These are phyloP conservation scores for Babesia sp. DNA, from an alignment of 169 alveolate genomes.

Conservation along the genomic window DNA sequence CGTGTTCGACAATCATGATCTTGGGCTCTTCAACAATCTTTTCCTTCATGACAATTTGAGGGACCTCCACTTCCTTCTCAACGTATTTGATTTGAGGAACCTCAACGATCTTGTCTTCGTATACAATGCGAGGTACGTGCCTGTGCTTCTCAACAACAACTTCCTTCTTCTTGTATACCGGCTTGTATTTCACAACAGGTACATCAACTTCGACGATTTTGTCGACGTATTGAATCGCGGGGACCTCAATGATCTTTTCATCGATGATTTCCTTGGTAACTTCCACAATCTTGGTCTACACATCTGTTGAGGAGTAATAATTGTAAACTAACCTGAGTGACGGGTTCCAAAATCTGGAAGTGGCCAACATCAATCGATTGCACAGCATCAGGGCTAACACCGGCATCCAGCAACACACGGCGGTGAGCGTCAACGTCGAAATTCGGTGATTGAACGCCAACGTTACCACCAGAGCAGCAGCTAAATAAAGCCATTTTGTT, in stretches of 20 bases:
- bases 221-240: slow-evolving; percentile 82
- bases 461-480: slow-evolving; percentile 54
- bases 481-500: slow-evolving; percentile 29
- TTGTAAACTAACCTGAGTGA: slow-evolving; percentile 51
- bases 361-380: slow-evolving; percentile 57
- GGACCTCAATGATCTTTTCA: slow-evolving; percentile 82
- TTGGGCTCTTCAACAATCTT: slow-evolving; percentile 77
- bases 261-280: slow-evolving; percentile 75
- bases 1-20: slow-evolving; percentile 81
- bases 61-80: slow-evolving; percentile 83
- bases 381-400: slow-evolving; percentile 48
- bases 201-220: slow-evolving; percentile 78
- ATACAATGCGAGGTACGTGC: slow-evolving; percentile 76
- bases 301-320: neutral
- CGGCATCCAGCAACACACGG: slow-evolving; percentile 57
- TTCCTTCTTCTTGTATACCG: slow-evolving; percentile 76
- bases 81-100: slow-evolving; percentile 82
- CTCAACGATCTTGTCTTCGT: slow-evolving; percentile 82
- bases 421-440: slow-evolving; percentile 39
- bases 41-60: slow-evolving; percentile 78
- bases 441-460: slow-evolving; percentile 8
- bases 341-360: slow-evolving; percentile 68
- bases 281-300: slow-evolving; percentile 77
- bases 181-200: slow-evolving; percentile 78
- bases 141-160: slow-evolving; percentile 79